Base-by-base conservation (phyloP, 768 basidiomycete genomes). In the Mycena alexandri region DNA sequence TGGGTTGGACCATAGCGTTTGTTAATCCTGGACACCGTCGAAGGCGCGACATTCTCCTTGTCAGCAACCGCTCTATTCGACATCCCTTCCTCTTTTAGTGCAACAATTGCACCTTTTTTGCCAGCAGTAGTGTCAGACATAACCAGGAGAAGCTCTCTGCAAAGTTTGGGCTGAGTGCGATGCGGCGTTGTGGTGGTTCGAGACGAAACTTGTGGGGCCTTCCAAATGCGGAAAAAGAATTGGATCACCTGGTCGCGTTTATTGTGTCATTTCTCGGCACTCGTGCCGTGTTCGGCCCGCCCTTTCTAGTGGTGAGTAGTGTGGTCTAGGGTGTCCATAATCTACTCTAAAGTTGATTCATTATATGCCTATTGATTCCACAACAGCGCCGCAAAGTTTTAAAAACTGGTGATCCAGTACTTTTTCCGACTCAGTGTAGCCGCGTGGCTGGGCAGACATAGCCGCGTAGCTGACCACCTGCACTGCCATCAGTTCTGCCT, bases 171-270 rank as follows among this genome's bases (percentile, higher is more conserved):
- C n/a, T n/a, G n/a, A n/a, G n/a, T n/a, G n/a, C n/a, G n/a, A n/a
- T n/a, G n/a, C n/a, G n/a, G n/a, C n/a, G n/a, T n/a, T n/a, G n/a
- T n/a, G n/a, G n/a, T n/a, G n/a, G n/a, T n/a, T n/a, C n/a, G n/a
- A n/a, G n/a, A n/a, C n/a, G n/a, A n/a, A n/a, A n/a, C n/a, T n/a
- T n/a, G n/a, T n/a, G n/a, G n/a, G n/a, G 43, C 41, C 21, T 24
- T 59, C 22, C 57, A 24, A 21, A 43, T 38, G 57, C 44, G 57
- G 57, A 44, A 59, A 59, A 59, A 44, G 22, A 59, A 59, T 44
- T 44, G 57, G 57, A 59, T 59, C 57, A 59, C 44, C 7, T 21
- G 57, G 7, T 16, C 57, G 44, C 57, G 57, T 22, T 25, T 5
- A 21, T 59, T 21, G 46, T 43, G 34, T 59, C 21, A 59, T 53